Percentiles rank a stretch among this genome's conserved stretches.
Conservation (phyloP, 106 monocot species). For the Cymbidium sinense region DNA sequence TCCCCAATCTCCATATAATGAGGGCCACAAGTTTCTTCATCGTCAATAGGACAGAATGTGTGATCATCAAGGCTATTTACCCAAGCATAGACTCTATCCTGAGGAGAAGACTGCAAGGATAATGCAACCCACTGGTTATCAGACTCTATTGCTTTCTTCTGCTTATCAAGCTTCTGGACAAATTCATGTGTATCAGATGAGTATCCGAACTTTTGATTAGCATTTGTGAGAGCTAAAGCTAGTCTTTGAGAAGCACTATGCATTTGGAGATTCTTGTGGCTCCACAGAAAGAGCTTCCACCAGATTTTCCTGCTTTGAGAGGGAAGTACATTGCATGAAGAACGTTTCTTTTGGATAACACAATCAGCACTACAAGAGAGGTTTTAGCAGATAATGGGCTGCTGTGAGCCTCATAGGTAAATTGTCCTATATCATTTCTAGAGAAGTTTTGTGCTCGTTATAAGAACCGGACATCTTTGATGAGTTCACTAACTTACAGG, state of each 20-base stretch:
- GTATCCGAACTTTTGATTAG: conserved; percentile 50
- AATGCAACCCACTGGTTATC: conserved; percentile 78
- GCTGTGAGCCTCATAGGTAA: conserved; percentile 9
- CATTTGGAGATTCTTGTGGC: conserved; percentile 66
- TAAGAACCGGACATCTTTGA: conserved; percentile 34
- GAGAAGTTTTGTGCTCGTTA: conserved; percentile 31
- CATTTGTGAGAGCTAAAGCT: background rate
- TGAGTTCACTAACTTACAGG: too few species aligned
- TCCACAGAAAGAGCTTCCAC: too few species aligned
- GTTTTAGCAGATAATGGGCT: conserved; percentile 49
- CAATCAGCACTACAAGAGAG: conserved; percentile 56
- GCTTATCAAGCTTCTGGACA: conserved; percentile 6
- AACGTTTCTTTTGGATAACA: conserved; percentile 74
- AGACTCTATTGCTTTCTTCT: conserved; percentile 20
- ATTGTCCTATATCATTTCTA: background rate
- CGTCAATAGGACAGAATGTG: conserved; percentile 8
- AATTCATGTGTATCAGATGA: conserved; percentile 69
- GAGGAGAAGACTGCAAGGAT: conserved; percentile 39
- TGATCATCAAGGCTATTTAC: conserved; percentile 49
- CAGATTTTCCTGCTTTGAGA: conserved; percentile 81
- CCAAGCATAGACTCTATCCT: conserved; percentile 70
- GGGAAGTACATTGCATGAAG: conserved; percentile 80
- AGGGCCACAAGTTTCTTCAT: background rate
- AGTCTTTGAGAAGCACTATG: conserved; percentile 14
- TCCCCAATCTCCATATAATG: conserved; percentile 29